Evolutionary conservation across 2,329 filamentous ascomycete species (phyloP).

Genomic region (Magnaporthiopsis poae): DNA sequence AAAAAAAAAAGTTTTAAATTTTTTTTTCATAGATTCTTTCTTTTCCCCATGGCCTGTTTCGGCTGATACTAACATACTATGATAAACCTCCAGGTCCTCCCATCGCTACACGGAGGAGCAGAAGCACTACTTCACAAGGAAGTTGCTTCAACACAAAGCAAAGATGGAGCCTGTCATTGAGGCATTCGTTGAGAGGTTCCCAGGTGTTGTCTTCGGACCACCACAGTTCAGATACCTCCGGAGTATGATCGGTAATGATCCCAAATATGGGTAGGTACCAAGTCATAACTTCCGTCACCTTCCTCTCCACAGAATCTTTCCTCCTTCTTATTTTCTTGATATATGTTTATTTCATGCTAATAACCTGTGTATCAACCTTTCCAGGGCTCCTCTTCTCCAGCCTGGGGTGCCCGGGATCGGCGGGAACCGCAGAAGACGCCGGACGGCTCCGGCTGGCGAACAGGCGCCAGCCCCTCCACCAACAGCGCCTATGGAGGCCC

Average conservation of each 20-base stretch:
- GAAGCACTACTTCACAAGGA: background rate
- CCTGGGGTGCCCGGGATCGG: background rate
- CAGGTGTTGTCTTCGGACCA: background rate
- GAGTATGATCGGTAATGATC: background rate
- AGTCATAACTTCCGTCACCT: background rate
- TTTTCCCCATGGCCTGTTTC: background rate
- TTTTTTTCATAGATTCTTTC: background rate
- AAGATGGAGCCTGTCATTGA: background rate
- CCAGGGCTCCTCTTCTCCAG: background rate
- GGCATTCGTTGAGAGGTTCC: background rate
- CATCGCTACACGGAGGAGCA: conserved; percentile 1
- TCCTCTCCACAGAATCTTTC: background rate
- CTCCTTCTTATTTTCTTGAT: background rate
- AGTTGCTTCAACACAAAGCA: background rate
- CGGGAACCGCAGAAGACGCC: background rate
- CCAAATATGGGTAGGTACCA: background rate
- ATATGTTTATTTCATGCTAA: background rate
- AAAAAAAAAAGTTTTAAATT: too few species aligned
- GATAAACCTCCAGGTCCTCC: background rate
- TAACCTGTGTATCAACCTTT: background rate
- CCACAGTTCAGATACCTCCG: background rate
- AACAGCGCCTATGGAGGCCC: background rate
- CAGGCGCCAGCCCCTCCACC: background rate
- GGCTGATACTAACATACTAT: background rate
- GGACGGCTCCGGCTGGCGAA: background rate